Evolutionary conservation across 1,139 yeast genomes (phyloP), one percentile per base, ranked within the genome.

Genomic region (Pichia sp.): DNA sequence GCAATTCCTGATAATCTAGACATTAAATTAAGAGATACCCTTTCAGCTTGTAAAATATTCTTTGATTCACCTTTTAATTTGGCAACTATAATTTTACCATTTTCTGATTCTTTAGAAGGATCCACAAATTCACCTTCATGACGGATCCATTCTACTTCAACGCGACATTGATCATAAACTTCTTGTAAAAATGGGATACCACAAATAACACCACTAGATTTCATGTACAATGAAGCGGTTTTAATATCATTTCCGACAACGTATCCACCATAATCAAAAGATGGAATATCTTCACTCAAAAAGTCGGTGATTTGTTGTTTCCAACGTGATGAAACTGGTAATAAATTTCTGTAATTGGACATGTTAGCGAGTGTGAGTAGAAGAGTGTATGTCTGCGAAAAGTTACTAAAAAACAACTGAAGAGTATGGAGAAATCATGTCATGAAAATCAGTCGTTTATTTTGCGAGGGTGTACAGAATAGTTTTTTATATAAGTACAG

Each of bases 111-210:
- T n/a, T n/a, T 5, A 29, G 73, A 59, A n/a, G 76, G 76, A 26
- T 69, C 71, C 28, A 87, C 61, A 43, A 56, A 70, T 1, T 66
- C 68, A 5, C 96, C 96, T 58, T 89, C 97, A 19, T 70, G 58
- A 37, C 68, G 68, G 27, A 70, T 65, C 96, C 97, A 89, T 46
- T 78, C 77, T 11, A 80, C 88, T 6, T 65, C 56, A 35, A 89
- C 63, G 16, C 75, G 74, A 57, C 94, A 83, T 59, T 88, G 96
- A 16, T 70, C 61, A 59, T 81, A 86, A 7, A 89, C 91, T 56
- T 89, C 96, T 38, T 76, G 73, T 6, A 94, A 95, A 63, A 89
- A 89, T 4, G 96, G 95, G 5, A 84, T 77, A 14, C 97, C 97
- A 28, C 88, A 78, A n/a, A 89, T 67, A 15, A 87, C 69, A 22